Base-by-base conservation (phyloP, 1,284 basidiomycete genomes). In the Cryptococcus depauperatus region DNA sequence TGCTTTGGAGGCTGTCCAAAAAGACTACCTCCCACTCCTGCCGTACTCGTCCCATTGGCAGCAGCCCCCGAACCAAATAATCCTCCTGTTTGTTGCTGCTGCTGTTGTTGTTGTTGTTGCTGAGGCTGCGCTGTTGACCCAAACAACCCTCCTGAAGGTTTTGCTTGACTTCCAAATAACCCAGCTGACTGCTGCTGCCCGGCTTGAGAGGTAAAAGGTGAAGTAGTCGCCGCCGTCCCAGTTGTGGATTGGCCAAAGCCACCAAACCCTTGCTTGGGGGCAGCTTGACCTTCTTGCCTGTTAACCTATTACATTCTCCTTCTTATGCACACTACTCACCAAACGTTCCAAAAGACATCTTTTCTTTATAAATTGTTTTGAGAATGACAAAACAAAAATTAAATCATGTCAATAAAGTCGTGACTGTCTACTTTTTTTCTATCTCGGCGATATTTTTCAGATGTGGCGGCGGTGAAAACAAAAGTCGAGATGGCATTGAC, bases 81-180 rank as follows among this genome's bases (percentile, higher is more conserved):
- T n/a, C n/a, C n/a, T n/a, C n/a, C n/a, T n/a, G n/a, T n/a, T n/a
- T n/a, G n/a, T n/a, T n/a, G n/a, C n/a, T n/a, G n/a, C n/a, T n/a
- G n/a, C n/a, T n/a, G n/a, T n/a, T n/a, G n/a, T 30, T 34, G 43
- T 30, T 42, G 46, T 27, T 33, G 45, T 37, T 46, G 37, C 27
- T 47, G 49, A 26, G 30, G 37, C 16, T 51, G 55, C 18, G 54
- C 62, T 23, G 72, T 70, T 11, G 62, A 57, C 22, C 71, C 71
- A 32, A 51, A 51, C 26, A 51, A 16, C 3, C 59, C 51, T 2
- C 50, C 28, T 7, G 45, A 44, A 16, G 47, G 28, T 21, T 39
- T 30, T 18, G 52, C 42, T 25, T 55, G 47, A 23, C 43, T 46
- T 37, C 71, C 71, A 26, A 51, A 51, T n/a, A 51, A 26, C 6